Base-by-base conservation (phyloP, 805 yeast species). In the Candida maltosa region DNA sequence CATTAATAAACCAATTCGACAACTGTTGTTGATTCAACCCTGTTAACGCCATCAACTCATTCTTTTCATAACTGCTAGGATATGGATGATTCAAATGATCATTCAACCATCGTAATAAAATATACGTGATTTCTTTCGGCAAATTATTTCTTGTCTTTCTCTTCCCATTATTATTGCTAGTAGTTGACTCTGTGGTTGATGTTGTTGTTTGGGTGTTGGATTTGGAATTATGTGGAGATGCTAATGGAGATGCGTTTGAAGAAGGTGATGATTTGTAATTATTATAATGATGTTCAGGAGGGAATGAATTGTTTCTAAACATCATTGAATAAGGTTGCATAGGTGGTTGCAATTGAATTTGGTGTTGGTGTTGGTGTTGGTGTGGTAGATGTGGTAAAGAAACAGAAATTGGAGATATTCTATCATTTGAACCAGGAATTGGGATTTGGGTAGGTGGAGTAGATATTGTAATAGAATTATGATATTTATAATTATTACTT, bases 1-100 rank as follows among this genome's bases (percentile, higher is more conserved):
- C 94, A 54, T 86, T 86, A 51, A 86, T 87, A 50, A 86, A 86
- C 95, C 95, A 86, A 53, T 86, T 87, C 45, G 84, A 74, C 41
- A 86, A 70, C 58, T 86, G 95, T 41, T 83, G 87, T 57, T 82
- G 78, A 43, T 86, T 83, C 52, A 86, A 69, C 0, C 93, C 91
- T 0, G 95, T 86, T 52, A 73, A 70, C 46, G 70, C 66, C 70
- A 83, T 74, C 37, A 86, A 66, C 49, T 76, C 77, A 42, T 75
- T 70, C 62, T 87, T 86, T 49, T 86, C 95, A 31, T 77, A 75
- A 35, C 83, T 83, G 35, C 85, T 82, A 3, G 95, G 95, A 56
- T 86, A 86, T 10, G 95, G 95, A 50, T 85, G 84, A 41, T 80
- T 77, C 47, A 84, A 62, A 54, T 86, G 89, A 24, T 76, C 76